Conservation (phyloP, 352 stramenopile genomes). For the Globisporangium heterothallicum region DNA sequence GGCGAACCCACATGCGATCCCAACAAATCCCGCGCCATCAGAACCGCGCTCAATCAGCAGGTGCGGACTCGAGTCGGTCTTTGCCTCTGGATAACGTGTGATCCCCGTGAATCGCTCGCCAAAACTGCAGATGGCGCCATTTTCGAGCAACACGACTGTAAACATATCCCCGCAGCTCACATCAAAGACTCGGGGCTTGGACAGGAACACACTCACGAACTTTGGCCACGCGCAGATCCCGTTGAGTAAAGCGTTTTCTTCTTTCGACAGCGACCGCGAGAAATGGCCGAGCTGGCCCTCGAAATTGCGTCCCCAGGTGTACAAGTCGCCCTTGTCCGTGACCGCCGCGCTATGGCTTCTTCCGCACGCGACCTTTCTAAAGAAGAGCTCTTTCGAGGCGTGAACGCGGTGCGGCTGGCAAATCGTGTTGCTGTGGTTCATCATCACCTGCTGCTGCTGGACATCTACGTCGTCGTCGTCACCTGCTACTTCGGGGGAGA, state of each 20-base stretch:
- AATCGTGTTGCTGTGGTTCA: slow-evolving; percentile 10
- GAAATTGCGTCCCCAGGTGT: slow-evolving; percentile 86
- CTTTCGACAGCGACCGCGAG: slow-evolving; percentile 23
- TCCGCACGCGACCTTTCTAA: slow-evolving; percentile 66
- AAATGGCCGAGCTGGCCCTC: slow-evolving; percentile 83
- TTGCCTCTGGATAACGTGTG: slow-evolving; percentile 10
- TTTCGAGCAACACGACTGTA: slow-evolving; percentile 56
- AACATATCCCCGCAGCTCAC: slow-evolving; percentile 77
- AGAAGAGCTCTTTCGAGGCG: slow-evolving; percentile 38
- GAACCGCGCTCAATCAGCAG: slow-evolving; percentile 25
- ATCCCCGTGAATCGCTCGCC: slow-evolving; percentile 54
- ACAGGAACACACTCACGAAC: slow-evolving; percentile 56
- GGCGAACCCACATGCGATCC: slow-evolving; percentile 54
- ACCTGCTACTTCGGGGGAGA: slow-evolving; percentile 13
- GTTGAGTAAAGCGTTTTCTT: slow-evolving; percentile 30
- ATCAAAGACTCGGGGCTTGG: slow-evolving; percentile 29
- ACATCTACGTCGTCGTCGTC: slow-evolving; percentile 5
- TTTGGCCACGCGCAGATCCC: slow-evolving; percentile 73
- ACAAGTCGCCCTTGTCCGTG: slow-evolving; percentile 77
- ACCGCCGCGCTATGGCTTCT: slow-evolving; percentile 63
- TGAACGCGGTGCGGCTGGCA: slow-evolving; percentile 30
- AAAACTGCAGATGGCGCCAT: slow-evolving; percentile 71
- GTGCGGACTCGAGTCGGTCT: slow-evolving; percentile 16
- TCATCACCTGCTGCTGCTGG: background rate
- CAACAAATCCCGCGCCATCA: slow-evolving; percentile 36